A percentile compares a stretch with the other conserved stretches of the same genome.
Evolutionary conservation across 768 basidiomycete genomes (phyloP).

Genomic region (Tephrocybe sp.): DNA sequence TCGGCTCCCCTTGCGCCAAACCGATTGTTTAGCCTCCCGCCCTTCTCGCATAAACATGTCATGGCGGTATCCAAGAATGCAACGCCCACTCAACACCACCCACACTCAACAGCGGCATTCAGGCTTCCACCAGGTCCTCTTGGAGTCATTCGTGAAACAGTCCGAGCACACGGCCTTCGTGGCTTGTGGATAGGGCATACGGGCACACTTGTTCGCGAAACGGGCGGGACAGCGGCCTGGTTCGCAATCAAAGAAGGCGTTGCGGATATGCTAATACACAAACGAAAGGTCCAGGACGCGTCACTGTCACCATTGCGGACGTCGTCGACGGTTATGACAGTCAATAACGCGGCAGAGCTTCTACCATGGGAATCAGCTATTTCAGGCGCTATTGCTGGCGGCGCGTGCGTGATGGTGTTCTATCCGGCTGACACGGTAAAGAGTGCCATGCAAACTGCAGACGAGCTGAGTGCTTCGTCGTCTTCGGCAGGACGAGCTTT

Average conservation of each 20-base stretch:
- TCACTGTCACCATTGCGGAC: conserved; percentile 13
- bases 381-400: conserved; percentile 79
- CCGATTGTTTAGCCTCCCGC: conserved; percentile 7
- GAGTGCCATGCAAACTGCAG: conserved; percentile 87
- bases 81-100: conserved; percentile 7
- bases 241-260: conserved; percentile 83
- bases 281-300: conserved; percentile 12
- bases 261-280: conserved; percentile 54
- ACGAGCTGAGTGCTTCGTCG: conserved; percentile 60
- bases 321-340: neutral
- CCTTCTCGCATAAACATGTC: conserved; percentile 1
- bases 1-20: conserved; percentile 1
- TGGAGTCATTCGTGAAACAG: conserved; percentile 57
- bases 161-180: conserved; percentile 53
- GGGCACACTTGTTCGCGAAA: conserved; percentile 85
- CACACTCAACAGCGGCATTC: conserved; percentile 18
- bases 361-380: conserved; percentile 76
- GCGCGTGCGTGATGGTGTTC: conserved; percentile 74
- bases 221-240: conserved; percentile 85
- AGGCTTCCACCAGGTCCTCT: conserved; percentile 64
- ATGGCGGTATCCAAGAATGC: neutral
- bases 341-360: conserved; percentile 26
- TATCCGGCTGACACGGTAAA: conserved; percentile 94
- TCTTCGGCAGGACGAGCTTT: neutral
- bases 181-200: conserved; percentile 88